These are phyloP conservation scores for Xerocomus minutiporus DNA, from an alignment of 1,284 basidiomycete species.

Conservation along the genomic window DNA sequence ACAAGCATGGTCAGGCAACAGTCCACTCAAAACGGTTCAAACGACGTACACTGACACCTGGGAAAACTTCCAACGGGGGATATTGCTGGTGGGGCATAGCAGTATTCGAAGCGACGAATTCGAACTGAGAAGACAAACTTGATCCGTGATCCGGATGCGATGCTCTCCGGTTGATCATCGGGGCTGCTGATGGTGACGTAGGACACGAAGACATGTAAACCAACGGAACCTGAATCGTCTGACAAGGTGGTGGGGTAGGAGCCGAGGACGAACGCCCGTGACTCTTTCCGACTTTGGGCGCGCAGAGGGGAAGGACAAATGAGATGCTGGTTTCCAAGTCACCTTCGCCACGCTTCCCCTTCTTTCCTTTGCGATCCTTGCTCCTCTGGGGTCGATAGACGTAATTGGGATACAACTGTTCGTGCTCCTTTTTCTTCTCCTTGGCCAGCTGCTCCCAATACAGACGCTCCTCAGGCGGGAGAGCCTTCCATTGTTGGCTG, in stretches of 20 bases:
- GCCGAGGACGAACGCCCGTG: constrained; percentile 51
- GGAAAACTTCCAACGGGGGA: constrained; percentile 19
- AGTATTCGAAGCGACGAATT: constrained; percentile 40
- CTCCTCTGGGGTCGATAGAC: constrained; percentile 70
- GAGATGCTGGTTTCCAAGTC: constrained; percentile 48
- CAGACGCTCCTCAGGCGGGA: constrained; percentile 55
- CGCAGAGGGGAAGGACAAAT: constrained; percentile 50
- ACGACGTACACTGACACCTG: constrained; percentile 24
- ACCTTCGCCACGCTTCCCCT: constrained; percentile 41
- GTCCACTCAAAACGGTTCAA: background rate
- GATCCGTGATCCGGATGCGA: constrained; percentile 43
- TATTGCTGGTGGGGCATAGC: constrained; percentile 34
- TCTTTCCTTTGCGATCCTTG: constrained; percentile 52
- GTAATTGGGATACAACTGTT: constrained; percentile 65
- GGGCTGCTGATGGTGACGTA: constrained; percentile 53
- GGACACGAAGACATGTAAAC: constrained; percentile 65
- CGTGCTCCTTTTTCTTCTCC: constrained; percentile 56
- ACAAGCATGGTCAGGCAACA: constrained; percentile 4
- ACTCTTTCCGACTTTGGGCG: constrained; percentile 30
- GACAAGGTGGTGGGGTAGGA: constrained; percentile 53
- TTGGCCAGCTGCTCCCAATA: constrained; percentile 61
- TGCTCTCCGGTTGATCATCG: constrained; percentile 54
- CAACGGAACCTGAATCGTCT: constrained; percentile 60
- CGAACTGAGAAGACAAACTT: constrained; percentile 41
- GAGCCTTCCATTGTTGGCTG: constrained; percentile 68